Evolutionary conservation across 2,329 filamentous ascomycete genomes (phyloP).

Genomic region (Pseudogymnoascus sp.): DNA sequence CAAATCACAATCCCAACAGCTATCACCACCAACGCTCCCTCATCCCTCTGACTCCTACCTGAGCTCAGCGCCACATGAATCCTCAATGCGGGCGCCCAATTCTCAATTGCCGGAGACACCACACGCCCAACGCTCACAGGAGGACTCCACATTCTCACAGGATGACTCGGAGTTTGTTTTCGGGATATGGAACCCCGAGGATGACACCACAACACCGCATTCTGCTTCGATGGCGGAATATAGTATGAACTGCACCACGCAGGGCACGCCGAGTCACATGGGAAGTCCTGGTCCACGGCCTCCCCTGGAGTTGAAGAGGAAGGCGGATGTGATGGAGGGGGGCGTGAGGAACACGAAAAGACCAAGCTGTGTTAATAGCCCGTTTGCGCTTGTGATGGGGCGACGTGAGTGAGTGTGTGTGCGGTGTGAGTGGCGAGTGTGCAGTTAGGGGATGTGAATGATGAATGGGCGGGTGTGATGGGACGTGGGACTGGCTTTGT

Average conservation of each 20-base stretch:
- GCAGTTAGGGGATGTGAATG: background rate
- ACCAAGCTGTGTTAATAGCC: background rate
- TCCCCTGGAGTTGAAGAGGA: background rate
- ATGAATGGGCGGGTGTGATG: background rate
- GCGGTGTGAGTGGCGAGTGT: background rate
- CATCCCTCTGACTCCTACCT: background rate
- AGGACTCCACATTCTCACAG: too few relatives aligned
- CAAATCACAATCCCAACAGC: background rate
- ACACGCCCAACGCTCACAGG: too few relatives aligned
- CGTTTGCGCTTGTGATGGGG: background rate
- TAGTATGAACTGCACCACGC: background rate
- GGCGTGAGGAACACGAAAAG: background rate
- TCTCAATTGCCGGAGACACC: background rate
- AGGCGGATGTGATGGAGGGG: background rate
- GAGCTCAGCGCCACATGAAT: background rate
- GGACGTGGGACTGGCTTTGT: background rate
- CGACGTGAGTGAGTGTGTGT: background rate
- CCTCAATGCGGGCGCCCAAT: background rate
- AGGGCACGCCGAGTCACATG: background rate
- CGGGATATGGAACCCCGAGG: background rate
- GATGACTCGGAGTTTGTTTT: background rate
- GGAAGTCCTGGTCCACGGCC: background rate
- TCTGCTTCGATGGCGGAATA: background rate
- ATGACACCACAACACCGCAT: background rate
- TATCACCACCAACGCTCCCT: background rate